A percentile compares a stretch with the other conserved stretches of the same genome.
These are phyloP conservation scores for Zygotorulaspora sp. DNA, from an alignment of 805 yeast species.

Conservation along the genomic window DNA sequence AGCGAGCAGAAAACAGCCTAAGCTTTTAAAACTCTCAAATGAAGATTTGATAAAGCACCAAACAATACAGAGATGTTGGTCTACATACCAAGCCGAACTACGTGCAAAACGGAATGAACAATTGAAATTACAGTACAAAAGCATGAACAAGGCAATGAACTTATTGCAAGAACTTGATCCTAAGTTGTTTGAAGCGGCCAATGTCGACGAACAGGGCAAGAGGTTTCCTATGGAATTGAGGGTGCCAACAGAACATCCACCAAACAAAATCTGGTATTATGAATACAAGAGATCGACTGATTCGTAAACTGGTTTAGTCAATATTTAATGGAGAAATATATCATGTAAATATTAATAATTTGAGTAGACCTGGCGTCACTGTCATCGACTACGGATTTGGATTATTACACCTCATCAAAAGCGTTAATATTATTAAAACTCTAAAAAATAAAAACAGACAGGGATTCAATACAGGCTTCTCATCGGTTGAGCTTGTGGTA, in stretches of 20 bases:
- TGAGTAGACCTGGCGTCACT: too few relatives aligned
- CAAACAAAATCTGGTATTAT: constrained; percentile 73
- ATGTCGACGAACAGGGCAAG: constrained; percentile 47
- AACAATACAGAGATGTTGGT: constrained; percentile 82
- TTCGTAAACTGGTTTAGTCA: too few relatives aligned
- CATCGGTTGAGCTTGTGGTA: too few relatives aligned
- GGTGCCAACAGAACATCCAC: constrained; percentile 87
- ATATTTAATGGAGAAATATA: too few relatives aligned
- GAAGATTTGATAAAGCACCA: constrained; percentile 86
- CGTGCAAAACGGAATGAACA: constrained; percentile 40
- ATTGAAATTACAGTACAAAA: constrained; percentile 56
- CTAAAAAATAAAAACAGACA: too few relatives aligned
- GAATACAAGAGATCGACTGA: constrained; percentile 29
- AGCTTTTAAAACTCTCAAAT: constrained; percentile 56
- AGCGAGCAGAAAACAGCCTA: constrained; percentile 86
- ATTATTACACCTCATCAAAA: too few relatives aligned
- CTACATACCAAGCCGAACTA: constrained; percentile 50
- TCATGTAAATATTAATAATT: constrained; percentile 1
- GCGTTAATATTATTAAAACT: too few relatives aligned
- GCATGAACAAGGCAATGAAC: constrained; percentile 67
- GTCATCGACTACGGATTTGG: too few relatives aligned
- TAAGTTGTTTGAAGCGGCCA: constrained; percentile 59
- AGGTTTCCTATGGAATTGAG: constrained; percentile 80
- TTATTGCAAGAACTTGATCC: constrained; percentile 53
- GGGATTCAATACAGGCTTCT: too few relatives aligned